A percentile compares a stretch with the other conserved stretches of the same genome.
Evolutionary conservation across 345 rosid genomes (phyloP).

Genomic region (Eutrema japonicum): DNA sequence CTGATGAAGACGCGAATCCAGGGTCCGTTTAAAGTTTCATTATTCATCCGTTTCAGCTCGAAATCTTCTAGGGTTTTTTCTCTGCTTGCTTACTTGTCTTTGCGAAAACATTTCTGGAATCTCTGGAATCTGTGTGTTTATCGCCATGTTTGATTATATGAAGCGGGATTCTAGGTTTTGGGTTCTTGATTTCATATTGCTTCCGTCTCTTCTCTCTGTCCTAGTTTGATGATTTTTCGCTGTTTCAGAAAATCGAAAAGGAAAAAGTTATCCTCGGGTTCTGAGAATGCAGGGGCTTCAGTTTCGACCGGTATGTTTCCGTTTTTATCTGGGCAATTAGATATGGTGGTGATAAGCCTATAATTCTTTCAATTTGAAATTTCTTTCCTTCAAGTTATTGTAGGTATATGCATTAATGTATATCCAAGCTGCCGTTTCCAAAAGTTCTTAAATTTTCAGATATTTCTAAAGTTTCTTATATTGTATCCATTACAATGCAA

Average conservation of each 20-base stretch:
- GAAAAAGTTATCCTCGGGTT: conserved; percentile 54
- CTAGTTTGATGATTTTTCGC: conserved; percentile 9
- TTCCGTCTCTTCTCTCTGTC: not conserved
- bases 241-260: conserved; percentile 62
- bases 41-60: conserved; percentile 16
- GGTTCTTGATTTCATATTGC: conserved; percentile 19
- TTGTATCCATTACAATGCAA: conserved; percentile 28
- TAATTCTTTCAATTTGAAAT: no score
- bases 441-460: conserved; percentile 3
- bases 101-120: conserved; percentile 24
- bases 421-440: not conserved
- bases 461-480: conserved; percentile 1
- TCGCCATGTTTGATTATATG: conserved; percentile 22
- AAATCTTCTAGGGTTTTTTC: conserved; percentile 17
- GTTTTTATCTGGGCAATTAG: not conserved
- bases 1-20: conserved; percentile 53
- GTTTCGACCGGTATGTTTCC: conserved; percentile 33
- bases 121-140: conserved; percentile 1
- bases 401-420: not conserved
- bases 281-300: conserved; percentile 52
- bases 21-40: conserved; percentile 44
- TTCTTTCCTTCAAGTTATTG: no score
- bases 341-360: no score
- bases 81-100: conserved; percentile 17
- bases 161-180: not conserved